Evolutionary conservation across 2,329 filamentous ascomycete genomes (phyloP).

Genomic region (Stemphylium lycopersici): DNA sequence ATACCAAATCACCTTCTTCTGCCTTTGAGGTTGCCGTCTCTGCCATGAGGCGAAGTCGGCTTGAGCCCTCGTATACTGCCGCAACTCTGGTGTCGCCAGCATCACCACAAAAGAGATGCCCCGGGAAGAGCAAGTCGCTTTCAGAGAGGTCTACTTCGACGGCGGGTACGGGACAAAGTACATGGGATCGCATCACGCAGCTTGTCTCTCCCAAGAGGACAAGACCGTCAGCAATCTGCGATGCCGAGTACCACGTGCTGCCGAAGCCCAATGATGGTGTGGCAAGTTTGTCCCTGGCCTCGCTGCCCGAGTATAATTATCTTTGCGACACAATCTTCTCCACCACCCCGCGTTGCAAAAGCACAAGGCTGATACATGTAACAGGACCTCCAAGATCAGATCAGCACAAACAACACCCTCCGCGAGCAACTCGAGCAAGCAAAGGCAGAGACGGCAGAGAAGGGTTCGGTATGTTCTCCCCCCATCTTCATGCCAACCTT

Average conservation of each 20-base stretch:
- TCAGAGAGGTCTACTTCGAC: slow-evolving; percentile 31
- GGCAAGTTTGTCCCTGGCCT: slow-evolving; percentile 43
- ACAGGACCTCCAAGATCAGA: slow-evolving; percentile 44
- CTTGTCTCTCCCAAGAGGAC: slow-evolving; percentile 31
- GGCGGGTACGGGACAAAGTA: slow-evolving; percentile 30
- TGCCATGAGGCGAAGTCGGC: slow-evolving; percentile 23
- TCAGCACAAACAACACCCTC: slow-evolving; percentile 28
- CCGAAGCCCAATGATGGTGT: slow-evolving; percentile 21
- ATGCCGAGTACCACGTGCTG: slow-evolving; percentile 24
- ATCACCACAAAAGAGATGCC: slow-evolving; percentile 13
- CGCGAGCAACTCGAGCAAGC: slow-evolving; percentile 42
- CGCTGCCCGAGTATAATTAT: slow-evolving; percentile 37
- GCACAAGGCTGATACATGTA: slow-evolving; percentile 18
- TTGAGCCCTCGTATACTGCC: slow-evolving; percentile 30
- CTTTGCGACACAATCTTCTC: slow-evolving; percentile 11
- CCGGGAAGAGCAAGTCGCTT: slow-evolving; percentile 24
- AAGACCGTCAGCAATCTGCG: slow-evolving; percentile 19
- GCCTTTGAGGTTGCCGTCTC: slow-evolving; percentile 32
- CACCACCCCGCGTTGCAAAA: neutral
- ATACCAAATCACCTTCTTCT: slow-evolving; percentile 24
- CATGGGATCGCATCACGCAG: slow-evolving; percentile 32
- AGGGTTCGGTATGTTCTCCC: slow-evolving; percentile 42
- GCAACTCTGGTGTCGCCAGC: slow-evolving; percentile 29
- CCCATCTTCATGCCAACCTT: neutral
- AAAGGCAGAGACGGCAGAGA: slow-evolving; percentile 43